Base-by-base conservation (phyloP, 768 basidiomycete species). In the Psilocybe sp. region DNA sequence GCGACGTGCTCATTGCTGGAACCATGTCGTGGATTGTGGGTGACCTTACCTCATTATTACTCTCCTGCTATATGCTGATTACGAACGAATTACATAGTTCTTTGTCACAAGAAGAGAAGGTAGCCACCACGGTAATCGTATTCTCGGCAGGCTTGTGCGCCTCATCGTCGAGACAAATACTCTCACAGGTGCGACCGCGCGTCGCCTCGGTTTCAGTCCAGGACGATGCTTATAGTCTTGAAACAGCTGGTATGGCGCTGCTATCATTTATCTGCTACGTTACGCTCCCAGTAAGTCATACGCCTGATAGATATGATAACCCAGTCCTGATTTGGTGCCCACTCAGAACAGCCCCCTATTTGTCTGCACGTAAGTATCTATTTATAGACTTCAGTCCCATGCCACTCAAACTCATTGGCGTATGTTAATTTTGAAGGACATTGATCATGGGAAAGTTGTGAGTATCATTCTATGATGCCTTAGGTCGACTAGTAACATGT, bases 391-490 rank as follows among this genome's bases (percentile, higher is more conserved):
- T 15, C 28, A 3, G 7, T 28, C 20, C 35, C 44, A 5, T 13
- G 31, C 37, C 9, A 4, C 12, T 7, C 3, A n/a, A 16, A 5
- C 16, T 38, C 13, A 47, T 16, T 39, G 14, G 20, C 23, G 3
- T 11, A 5, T n/a, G 42, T 32, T 43, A 14, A 43, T 12, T 23
- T 13, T 5, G 12, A 40, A 49, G 48, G 18, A 49, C 48, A 2
- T 18, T 49, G n/a, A 23, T 49, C 1, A 49, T 49, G 48, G 48
- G 48, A n/a, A 49, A 49, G 19, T 33, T 49, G 48, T 49, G 23
- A 14, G 48, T 35, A 20, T 2, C 11, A 9, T 1, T 7, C 4
- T 3, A 6, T 2, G 0, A 3, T 35, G 12, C n/a, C 8, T 12
- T 7, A 7, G 23, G 6, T 19, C 20, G 18, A 35, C 39, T 28